Evolutionary conservation across 345 rosid species (phyloP).

Genomic region (Pistacia atlantica): DNA sequence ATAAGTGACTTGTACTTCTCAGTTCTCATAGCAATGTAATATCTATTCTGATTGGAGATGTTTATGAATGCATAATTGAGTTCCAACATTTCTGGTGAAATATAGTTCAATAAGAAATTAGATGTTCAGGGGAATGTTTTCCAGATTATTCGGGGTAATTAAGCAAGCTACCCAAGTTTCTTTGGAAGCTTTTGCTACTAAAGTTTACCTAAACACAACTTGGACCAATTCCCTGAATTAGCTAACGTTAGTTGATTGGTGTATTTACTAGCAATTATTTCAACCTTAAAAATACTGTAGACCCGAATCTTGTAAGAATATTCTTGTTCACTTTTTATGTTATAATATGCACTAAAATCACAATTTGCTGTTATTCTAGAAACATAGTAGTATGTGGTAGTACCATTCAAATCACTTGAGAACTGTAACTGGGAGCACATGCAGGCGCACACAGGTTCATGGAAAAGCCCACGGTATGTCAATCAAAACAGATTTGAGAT

Average conservation of each 20-base stretch:
- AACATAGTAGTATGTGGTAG: too few species aligned
- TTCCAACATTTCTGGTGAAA: background rate
- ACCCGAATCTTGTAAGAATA: too few species aligned
- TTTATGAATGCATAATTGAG: background rate
- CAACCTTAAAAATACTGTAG: too few species aligned
- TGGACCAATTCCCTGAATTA: background rate
- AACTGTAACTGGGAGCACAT: too few species aligned
- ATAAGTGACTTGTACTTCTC: constrained; percentile 14
- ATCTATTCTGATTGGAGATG: constrained; percentile 9
- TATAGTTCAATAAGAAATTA: background rate
- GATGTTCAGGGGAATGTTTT: background rate
- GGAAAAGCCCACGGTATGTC: too few species aligned
- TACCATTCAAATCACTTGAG: too few species aligned
- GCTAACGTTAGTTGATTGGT: background rate
- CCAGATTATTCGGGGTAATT: background rate
- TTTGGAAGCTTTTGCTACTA: background rate
- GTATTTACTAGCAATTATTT: too few species aligned
- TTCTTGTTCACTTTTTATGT: too few species aligned
- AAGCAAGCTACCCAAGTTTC: too few species aligned
- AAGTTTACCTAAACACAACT: background rate
- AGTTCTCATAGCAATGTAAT: constrained; percentile 15
- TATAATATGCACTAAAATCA: too few species aligned
- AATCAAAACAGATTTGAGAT: background rate
- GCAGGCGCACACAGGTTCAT: background rate
- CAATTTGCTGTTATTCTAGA: too few species aligned